Percentiles rank a stretch among this genome's conserved stretches.
These are phyloP conservation scores for Rhododendron vialii DNA, from an alignment of 148 eudicot genomes.

Conservation along the genomic window DNA sequence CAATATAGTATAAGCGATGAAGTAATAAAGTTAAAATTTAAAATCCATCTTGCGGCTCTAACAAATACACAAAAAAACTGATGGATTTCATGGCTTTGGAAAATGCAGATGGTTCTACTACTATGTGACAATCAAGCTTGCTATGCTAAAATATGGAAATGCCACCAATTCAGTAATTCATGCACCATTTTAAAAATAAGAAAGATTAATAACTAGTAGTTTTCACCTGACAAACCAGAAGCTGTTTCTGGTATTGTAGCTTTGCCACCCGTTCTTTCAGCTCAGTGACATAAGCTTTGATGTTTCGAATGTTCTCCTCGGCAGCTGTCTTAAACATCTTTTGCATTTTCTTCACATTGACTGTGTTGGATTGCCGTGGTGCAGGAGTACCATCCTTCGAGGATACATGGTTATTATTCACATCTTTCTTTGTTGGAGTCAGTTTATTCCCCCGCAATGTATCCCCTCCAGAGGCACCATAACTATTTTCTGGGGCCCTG, in stretches of 20 bases:
- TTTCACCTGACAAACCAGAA: conserved; percentile 90
- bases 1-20: neutral
- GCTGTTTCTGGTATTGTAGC: conserved; percentile 96
- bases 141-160: neutral
- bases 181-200: neutral
- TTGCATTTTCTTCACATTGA: conserved; percentile 80
- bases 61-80: neutral
- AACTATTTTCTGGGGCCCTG: conserved; percentile 40
- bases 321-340: conserved; percentile 82
- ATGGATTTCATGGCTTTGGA: neutral
- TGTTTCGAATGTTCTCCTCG: conserved; percentile 81
- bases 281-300: conserved; percentile 82
- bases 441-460: conserved; percentile 22
- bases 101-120: neutral
- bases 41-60: neutral
- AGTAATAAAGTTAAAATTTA: neutral
- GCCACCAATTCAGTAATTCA: neutral
- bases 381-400: conserved; percentile 57
- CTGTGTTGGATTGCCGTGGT: conserved; percentile 45
- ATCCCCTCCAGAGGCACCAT: conserved; percentile 21
- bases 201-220: neutral
- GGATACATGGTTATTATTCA: conserved; percentile 27
- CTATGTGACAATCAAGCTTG: neutral
- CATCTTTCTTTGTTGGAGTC: conserved; percentile 32
- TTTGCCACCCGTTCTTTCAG: conserved; percentile 92